Percentiles rank a stretch among this genome's conserved stretches.
Conservation (phyloP, 192 early-diverging fungal genomes). For the Funneliformis geosporum region DNA sequence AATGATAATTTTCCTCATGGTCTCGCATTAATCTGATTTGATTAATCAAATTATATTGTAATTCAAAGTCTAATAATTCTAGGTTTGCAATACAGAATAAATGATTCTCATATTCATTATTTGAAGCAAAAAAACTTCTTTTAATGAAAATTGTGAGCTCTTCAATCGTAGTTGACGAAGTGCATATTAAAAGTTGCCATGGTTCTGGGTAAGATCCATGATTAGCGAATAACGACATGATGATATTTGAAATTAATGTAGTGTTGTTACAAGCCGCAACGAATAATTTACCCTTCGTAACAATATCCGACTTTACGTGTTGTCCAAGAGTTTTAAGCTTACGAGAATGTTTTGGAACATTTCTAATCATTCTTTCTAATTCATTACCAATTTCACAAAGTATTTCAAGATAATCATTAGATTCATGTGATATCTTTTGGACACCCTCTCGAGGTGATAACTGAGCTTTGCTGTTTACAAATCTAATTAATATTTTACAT, state of each 20-base stretch:
- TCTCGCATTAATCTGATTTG: not conserved
- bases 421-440: too few relatives aligned
- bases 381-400: not conserved
- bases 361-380: not conserved
- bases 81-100: conserved; percentile 31
- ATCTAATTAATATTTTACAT: conserved; percentile 22
- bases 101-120: conserved; percentile 13
- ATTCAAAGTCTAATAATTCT: conserved; percentile 32
- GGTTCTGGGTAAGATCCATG: conserved; percentile 27
- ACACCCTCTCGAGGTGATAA: not conserved
- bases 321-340: not conserved
- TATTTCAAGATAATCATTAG: not conserved
- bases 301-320: not conserved
- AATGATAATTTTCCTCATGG: not conserved
- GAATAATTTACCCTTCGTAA: conserved; percentile 8
- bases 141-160: conserved; percentile 29
- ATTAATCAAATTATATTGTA: conserved; percentile 31
- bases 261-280: conserved; percentile 29
- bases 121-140: conserved; percentile 27
- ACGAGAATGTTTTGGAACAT: not conserved
- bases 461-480: conserved; percentile 14
- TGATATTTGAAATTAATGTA: conserved; percentile 26
- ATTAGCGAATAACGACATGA: conserved; percentile 30
- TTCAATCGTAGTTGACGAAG: conserved; percentile 7
- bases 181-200: conserved; percentile 32